phyloP scores from a whole-genome alignment of 306 rosid species.

The Vigna reflexopilosa region DNA sequence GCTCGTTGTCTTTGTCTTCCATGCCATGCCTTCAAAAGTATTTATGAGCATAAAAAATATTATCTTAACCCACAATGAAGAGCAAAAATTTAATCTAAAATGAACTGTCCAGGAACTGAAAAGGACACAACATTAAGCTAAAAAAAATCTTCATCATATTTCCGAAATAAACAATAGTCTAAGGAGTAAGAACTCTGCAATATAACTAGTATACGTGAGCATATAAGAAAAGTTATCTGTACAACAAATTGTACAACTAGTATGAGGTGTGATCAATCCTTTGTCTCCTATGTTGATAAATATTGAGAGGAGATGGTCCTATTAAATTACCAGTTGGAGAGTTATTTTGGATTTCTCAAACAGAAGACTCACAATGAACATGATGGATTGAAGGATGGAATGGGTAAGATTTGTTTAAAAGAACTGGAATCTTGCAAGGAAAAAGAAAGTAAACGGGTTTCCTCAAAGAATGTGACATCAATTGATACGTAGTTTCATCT shows the following conservation, averaged over 20 bases:
- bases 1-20: constrained; percentile 99
- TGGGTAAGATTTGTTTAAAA: no score
- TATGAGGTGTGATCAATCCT: not conserved
- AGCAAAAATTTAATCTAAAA: constrained; percentile 10
- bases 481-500: no score
- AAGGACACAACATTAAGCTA: not conserved
- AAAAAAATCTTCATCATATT: not conserved
- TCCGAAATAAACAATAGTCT: not conserved
- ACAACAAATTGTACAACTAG: not conserved
- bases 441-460: no score
- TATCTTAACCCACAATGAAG: constrained; percentile 26
- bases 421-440: no score
- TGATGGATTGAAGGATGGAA: no score
- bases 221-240: not conserved
- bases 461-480: no score
- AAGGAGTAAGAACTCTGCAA: not conserved
- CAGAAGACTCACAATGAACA: no score
- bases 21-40: constrained; percentile 84
- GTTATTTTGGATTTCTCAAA: no score
- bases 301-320: no score
- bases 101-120: constrained; percentile 24
- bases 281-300: no score
- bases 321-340: no score
- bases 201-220: not conserved
- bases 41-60: constrained; percentile 30